Base-by-base conservation (phyloP, 2,329 filamentous ascomycete species). In the Apiospora arundinis region DNA sequence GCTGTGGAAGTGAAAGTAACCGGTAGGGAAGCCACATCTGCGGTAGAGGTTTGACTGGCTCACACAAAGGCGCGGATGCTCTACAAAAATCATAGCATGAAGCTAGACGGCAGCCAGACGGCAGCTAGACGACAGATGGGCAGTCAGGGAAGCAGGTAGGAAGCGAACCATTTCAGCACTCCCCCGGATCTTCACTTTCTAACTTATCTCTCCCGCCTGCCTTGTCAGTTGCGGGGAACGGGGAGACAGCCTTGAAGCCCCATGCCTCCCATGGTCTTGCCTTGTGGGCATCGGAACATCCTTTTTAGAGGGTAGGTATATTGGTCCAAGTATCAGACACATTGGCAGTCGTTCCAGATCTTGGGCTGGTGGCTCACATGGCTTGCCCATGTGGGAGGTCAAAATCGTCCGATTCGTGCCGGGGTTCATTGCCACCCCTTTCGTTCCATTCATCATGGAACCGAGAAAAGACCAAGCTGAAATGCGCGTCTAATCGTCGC, bases 401-500 rank as follows among this genome's bases (percentile, higher is more conserved):
- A n/a, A 12, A 3, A 40, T n/a, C 3, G 16, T 40, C 56, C 56
- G 32, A 63, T 40, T 63, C 18, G 28, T 28, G 8, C 18, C 56
- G 25, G 16, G 28, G 28, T n/a, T 37, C 56, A 40, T n/a, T 18
- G 8, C 56, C 56, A 40, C 23, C 49, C 49, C 23, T 52, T 25
- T 52, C 12, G 49, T 52, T 25, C 9, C 23, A 16, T 16, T 12
- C 9, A 28, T 32, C 56, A 4, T 18, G 56, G 32, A 28, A 63
- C 32, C 32, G 4, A 40, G 18, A 14, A 63, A n/a, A 12, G 52
- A 2, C 56, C 32, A 63, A 63, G 32, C 32, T 63, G 56, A 63
- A 63, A 63, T 63, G 56, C 56, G 56, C 56, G 56, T 40, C 32
- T 63, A 63, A 63, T 63, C 18, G 56, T 63, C 18, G 56, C 56